Percentiles rank a stretch among this genome's conserved stretches.
phyloP scores from a whole-genome alignment of 306 rosid species.

The Sindora glabra region DNA sequence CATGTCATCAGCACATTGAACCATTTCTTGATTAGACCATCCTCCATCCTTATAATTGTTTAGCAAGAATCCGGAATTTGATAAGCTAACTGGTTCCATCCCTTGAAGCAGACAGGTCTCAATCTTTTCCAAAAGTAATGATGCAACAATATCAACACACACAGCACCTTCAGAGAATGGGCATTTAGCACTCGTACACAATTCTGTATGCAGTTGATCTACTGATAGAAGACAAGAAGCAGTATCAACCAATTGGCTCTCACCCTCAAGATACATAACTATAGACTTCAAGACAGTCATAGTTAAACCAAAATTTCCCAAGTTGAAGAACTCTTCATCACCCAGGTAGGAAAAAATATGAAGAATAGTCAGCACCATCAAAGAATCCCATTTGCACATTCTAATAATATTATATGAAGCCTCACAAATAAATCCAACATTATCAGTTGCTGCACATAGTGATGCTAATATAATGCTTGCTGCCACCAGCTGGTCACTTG shows the following conservation, averaged over 20 bases:
- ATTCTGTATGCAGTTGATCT: conserved; percentile 26
- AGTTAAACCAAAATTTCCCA: conserved; percentile 26
- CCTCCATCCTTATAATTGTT: conserved; percentile 16
- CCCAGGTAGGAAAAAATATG: conserved; percentile 71
- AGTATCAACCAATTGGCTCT: conserved; percentile 20
- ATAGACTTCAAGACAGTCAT: conserved; percentile 60
- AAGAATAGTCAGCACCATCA: conserved; percentile 49
- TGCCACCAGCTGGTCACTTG: conserved; percentile 60
- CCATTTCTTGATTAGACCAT: conserved; percentile 9
- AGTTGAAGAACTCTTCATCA: conserved; percentile 44
- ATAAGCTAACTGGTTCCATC: conserved; percentile 8
- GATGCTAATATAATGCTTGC: conserved; percentile 71
- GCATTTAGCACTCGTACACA: conserved; percentile 38
- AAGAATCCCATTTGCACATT: conserved; percentile 32
- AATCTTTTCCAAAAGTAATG: conserved; percentile 51
- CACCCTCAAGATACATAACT: conserved; percentile 51
- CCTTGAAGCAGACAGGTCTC: conserved; percentile 16
- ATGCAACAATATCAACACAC: conserved; percentile 40
- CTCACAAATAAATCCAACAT: conserved; percentile 48
- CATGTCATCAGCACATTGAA: conserved; percentile 11
- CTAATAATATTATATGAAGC: conserved; percentile 51
- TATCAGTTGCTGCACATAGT: conserved; percentile 45
- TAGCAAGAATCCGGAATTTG: conserved; percentile 17
- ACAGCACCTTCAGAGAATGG: conserved; percentile 51
- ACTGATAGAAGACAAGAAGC: conserved; percentile 31